Base-by-base conservation (phyloP, 2,329 filamentous ascomycete genomes). In the Dothistroma septosporum region DNA sequence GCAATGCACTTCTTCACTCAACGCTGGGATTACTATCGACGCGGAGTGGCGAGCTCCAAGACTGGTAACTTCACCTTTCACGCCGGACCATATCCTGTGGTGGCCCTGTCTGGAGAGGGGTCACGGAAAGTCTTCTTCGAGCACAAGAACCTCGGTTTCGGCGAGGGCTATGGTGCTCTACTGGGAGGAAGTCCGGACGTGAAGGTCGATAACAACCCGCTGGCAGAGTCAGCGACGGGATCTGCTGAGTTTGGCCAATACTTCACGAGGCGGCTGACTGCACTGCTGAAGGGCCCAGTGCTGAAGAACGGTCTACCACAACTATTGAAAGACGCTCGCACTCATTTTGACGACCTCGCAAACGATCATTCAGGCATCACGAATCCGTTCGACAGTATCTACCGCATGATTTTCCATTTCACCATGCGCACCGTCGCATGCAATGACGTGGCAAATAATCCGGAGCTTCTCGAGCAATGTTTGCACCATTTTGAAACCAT, bases 351-450 rank as follows among this genome's bases (percentile, higher is more conserved):
- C 12, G 64, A 62, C 4, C 73, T 83, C 9, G 71, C 69, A 4
- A 67, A 68, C 2, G 57, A 64, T 19, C 68, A 73, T 33, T 65
- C 65, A 8, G 74, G 73, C 9, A 69, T 77, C 5, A 80, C 81
- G 8, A 77, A 85, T 62, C 82, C 83, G 0, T 85, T 85, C 66
- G 76, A 83, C 37, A 76, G 76, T 67, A 74, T 85, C 52, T 84
- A 83, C 67, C 70, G 75, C 6, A 74, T 83, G 58, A 76, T 85
- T 1, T 86, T 81, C 70, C 77, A 80, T 66, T 75, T 86, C n/a
- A 85, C 82, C 4, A 83, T 85, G 74, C 78, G 83, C 12, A 81
- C 78, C 4, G 76, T 85, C 0, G 83, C 81, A 7, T 77, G 77
- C 55, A 74, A 79, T 33, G 83, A 86, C 47, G 78, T 86, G 28